phyloP scores from a whole-genome alignment of 495 filamentous ascomycete species.

The Filosporella fistucella region DNA sequence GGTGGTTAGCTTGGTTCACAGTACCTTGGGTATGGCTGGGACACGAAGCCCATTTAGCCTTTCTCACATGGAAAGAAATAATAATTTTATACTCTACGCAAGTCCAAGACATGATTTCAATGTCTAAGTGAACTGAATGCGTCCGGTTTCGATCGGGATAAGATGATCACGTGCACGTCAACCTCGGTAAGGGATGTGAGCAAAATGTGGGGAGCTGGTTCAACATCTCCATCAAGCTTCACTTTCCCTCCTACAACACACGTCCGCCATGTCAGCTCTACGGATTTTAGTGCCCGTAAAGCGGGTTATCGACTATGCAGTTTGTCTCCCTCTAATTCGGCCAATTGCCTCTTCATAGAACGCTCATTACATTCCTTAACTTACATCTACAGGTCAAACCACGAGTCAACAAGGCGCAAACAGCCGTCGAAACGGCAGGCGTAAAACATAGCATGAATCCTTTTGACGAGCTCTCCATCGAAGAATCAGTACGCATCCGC shows the following conservation, averaged over 20 bases:
- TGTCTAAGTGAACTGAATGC: no score
- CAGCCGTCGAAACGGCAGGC: constrained; percentile 82
- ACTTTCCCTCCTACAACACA: background rate
- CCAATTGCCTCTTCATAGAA: background rate
- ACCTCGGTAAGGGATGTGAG: constrained; percentile 4
- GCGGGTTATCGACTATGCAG: constrained; percentile 98
- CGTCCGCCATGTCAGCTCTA: constrained; percentile 65
- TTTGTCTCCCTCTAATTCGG: constrained; percentile 38
- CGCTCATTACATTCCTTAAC: background rate
- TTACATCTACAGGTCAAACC: constrained; percentile 84
- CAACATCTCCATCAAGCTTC: constrained; percentile 4
- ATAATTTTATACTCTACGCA: background rate
- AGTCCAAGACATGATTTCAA: background rate
- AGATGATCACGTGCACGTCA: background rate
- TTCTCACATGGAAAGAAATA: background rate
- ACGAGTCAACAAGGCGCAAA: constrained; percentile 92
- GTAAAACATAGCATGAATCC: constrained; percentile 99
- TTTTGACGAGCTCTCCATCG: constrained; percentile 96
- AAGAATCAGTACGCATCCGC: constrained; percentile 90
- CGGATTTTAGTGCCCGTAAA: constrained; percentile 95
- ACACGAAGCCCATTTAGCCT: no score
- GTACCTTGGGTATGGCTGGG: no score
- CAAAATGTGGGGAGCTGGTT: constrained; percentile 5
- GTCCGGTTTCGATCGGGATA: background rate
- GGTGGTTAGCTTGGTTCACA: background rate